These are phyloP conservation scores for Trichocladium antarcticum DNA, from an alignment of 495 filamentous ascomycete genomes.

Conservation along the genomic window DNA sequence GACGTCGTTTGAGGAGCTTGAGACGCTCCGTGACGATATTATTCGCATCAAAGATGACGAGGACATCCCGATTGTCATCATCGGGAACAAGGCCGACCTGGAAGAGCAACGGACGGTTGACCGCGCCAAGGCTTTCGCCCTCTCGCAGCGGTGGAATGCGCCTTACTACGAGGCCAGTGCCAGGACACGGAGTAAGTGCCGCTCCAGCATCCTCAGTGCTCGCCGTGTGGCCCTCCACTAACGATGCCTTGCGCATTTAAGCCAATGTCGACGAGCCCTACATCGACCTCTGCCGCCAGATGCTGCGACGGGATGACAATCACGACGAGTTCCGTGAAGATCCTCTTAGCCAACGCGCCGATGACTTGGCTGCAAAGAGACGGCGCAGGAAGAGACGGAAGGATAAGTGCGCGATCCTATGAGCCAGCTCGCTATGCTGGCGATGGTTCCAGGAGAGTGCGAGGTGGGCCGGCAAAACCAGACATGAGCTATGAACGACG, in stretches of 20 bases:
- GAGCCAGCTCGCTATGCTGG: background rate
- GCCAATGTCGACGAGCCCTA: conserved; percentile 96
- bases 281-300: conserved; percentile 83
- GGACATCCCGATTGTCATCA: conserved; percentile 84
- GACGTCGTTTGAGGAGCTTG: conserved; percentile 74
- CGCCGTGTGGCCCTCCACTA: no score
- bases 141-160: conserved; percentile 81
- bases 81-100: conserved; percentile 94
- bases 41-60: conserved; percentile 94
- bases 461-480: background rate
- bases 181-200: conserved; percentile 48
- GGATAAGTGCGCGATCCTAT: conserved; percentile 23
- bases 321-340: conserved; percentile 34
- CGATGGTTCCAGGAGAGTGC: background rate
- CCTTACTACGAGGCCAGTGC: conserved; percentile 95
- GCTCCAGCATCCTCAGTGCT: background rate
- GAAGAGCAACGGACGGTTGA: conserved; percentile 83
- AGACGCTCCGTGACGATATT: conserved; percentile 87
- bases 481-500: conserved; percentile 10
- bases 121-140: conserved; percentile 68
- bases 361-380: conserved; percentile 15
- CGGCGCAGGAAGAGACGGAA: conserved; percentile 15
- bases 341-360: conserved; percentile 24
- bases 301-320: conserved; percentile 61
- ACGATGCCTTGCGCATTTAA: conserved; percentile 1